These are phyloP conservation scores for Pyrenophora teres DNA, from an alignment of 2,329 filamentous ascomycete genomes.

Conservation along the genomic window DNA sequence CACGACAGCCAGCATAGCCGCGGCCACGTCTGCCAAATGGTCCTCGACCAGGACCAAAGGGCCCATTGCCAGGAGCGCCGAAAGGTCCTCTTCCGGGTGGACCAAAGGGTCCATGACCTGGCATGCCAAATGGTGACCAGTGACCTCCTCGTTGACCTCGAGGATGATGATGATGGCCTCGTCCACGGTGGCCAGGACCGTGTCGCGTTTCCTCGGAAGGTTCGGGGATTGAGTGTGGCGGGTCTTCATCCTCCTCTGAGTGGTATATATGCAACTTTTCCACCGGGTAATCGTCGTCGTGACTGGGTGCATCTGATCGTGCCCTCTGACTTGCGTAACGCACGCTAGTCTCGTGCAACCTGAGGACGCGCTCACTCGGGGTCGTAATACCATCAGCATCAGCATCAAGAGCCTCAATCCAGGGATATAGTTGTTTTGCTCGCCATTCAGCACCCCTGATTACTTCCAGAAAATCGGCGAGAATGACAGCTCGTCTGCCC, in stretches of 20 bases:
- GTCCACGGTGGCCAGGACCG: not conserved
- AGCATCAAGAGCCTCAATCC: slow-evolving; percentile 35
- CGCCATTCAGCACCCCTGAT: slow-evolving; percentile 17
- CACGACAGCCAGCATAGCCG: not conserved
- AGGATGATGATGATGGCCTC: not conserved
- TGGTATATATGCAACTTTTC: slow-evolving; percentile 2
- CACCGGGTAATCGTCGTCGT: not conserved
- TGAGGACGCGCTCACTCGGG: slow-evolving; percentile 17
- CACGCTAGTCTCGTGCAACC: slow-evolving; percentile 26
- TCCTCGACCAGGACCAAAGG: slow-evolving; percentile 14
- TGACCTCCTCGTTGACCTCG: not conserved
- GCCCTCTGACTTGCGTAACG: slow-evolving; percentile 7
- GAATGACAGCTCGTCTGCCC: slow-evolving; percentile 27
- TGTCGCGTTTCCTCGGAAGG: not conserved
- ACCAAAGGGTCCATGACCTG: slow-evolving; percentile 14
- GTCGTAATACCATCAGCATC: slow-evolving; percentile 17
- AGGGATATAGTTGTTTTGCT: slow-evolving; percentile 37
- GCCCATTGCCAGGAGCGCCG: slow-evolving; percentile 14
- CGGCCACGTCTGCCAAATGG: slow-evolving; percentile 7
- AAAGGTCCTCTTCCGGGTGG: slow-evolving; percentile 15
- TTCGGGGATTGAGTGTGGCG: slow-evolving; percentile 33
- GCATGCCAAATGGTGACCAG: slow-evolving; percentile 24
- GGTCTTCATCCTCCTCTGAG: slow-evolving; percentile 21
- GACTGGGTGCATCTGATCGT: not conserved
- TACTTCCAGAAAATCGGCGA: slow-evolving; percentile 22